Conservation (phyloP, 1,284 basidiomycete genomes). For the Ustilago nuda region DNA sequence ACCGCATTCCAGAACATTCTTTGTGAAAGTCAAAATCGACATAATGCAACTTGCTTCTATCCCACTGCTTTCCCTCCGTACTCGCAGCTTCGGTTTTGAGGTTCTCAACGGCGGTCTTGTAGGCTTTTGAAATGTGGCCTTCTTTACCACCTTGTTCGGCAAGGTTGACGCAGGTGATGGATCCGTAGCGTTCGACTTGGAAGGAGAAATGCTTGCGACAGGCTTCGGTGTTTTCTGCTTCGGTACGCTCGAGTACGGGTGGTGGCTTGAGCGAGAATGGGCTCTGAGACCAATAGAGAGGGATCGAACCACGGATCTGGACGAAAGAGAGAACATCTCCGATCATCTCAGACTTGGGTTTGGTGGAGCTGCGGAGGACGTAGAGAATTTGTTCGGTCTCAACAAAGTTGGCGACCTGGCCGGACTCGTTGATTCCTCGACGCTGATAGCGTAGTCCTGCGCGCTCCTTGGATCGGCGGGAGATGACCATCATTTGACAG, state of each 20-base stretch:
- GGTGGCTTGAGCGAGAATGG: conserved; percentile 81
- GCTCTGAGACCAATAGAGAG: conserved; percentile 96
- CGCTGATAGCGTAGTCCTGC: conserved; percentile 98
- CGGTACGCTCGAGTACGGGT: conserved; percentile 93
- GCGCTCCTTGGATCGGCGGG: conserved; percentile 88
- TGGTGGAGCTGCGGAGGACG: conserved; percentile 17
- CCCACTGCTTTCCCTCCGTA: conserved; percentile 76
- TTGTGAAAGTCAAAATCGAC: conserved; percentile 97
- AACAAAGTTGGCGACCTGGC: conserved; percentile 96
- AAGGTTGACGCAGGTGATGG: conserved; percentile 74
- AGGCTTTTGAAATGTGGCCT: conserved; percentile 81
- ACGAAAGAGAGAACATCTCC: conserved; percentile 87
- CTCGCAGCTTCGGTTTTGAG: conserved; percentile 85
- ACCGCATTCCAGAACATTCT: conserved; percentile 77
- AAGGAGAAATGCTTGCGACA: conserved; percentile 58
- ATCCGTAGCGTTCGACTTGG: conserved; percentile 76
- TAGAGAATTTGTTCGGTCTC: conserved; percentile 91
- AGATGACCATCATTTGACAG: conserved; percentile 77
- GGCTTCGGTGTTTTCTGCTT: conserved; percentile 75
- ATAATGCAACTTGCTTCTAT: conserved; percentile 93
- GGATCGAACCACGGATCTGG: conserved; percentile 87
- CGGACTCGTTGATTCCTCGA: conserved; percentile 95
- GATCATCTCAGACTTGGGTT: conserved; percentile 71
- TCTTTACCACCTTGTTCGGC: conserved; percentile 92
- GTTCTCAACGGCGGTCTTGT: conserved; percentile 76